Evolutionary conservation across 169 alveolate genomes (phyloP), one percentile per base, ranked within the genome.

Genomic region (Perkinsus chesapeaki): DNA sequence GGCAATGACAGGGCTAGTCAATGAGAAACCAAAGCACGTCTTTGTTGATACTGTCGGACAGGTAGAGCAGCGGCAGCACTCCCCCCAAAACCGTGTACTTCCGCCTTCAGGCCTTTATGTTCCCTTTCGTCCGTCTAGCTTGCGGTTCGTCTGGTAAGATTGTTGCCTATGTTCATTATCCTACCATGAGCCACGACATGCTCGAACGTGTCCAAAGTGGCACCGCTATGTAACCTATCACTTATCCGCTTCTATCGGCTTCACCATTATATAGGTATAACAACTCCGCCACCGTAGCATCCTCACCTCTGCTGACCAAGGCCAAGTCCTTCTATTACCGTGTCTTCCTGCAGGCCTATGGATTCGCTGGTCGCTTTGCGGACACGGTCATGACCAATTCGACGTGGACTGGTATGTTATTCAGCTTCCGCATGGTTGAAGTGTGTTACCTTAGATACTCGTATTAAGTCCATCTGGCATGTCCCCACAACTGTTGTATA

Each of bases 121-220:
- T 5, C 82, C 82, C 82, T 60, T 60, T 60, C 31, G 82, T 60
- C 23, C 82, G 82, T 9, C 82, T 60, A 27, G 82, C 82, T 0
- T 60, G 82, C 31, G 82, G 82, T 16, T 16, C 82, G 31, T 3
- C 12, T 60, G 82, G 12, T 23, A 27, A 34, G 23, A 60, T 91
- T 5, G 72, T 72, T 36, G 47, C 92, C 39, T 91, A 91, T 39
- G 47, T 91, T 38, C 92, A 91, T 38, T 91, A 91, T 19, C 92
- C 92, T 7, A 91, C 92, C 39, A 91, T 91, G 92, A 91, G 92
- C 92, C 34, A 3, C n/a, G 92, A 91, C 72, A 91, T 91, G 92
- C 39, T 91, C 0, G 39, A 48, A 27, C 39, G 92, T 31, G 92
- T 91, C 36, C 3, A 10, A 0, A 91, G 48, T 72, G 48, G 48